These are phyloP conservation scores for Talaromyces funiculosus DNA, from an alignment of 2,329 filamentous ascomycete genomes.

Conservation along the genomic window DNA sequence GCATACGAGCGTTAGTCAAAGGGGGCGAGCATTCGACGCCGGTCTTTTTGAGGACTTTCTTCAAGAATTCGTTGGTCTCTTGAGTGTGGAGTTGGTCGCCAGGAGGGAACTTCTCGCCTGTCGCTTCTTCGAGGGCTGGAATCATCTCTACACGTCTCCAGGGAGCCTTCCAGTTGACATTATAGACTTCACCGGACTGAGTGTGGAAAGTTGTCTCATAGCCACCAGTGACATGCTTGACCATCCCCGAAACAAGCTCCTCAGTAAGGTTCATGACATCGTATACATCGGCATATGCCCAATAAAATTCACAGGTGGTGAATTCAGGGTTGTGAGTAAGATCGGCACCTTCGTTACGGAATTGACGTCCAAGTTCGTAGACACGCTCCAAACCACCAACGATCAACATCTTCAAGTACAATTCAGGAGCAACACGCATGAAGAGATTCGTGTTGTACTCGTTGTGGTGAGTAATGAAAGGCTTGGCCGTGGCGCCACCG, in stretches of 20 bases:
- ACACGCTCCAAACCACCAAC: slow-evolving; percentile 92
- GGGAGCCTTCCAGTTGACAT: slow-evolving; percentile 92
- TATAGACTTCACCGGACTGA: slow-evolving; percentile 76
- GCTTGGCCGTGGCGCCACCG: slow-evolving; percentile 90
- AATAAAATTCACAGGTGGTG: slow-evolving; percentile 96
- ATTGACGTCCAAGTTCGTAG: slow-evolving; percentile 92
- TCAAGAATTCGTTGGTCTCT: slow-evolving; percentile 85
- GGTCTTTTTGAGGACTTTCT: slow-evolving; percentile 76
- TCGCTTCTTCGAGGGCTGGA: slow-evolving; percentile 78
- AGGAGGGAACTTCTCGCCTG: slow-evolving; percentile 88
- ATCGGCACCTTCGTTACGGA: slow-evolving; percentile 88
- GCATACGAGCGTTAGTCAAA: slow-evolving; percentile 89
- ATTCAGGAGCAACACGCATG: slow-evolving; percentile 88
- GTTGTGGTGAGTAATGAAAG: slow-evolving; percentile 94
- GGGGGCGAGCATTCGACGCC: slow-evolving; percentile 86
- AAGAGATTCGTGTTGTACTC: slow-evolving; percentile 91
- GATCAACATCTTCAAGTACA: slow-evolving; percentile 94
- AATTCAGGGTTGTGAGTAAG: slow-evolving; percentile 98
- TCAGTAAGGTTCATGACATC: slow-evolving; percentile 89
- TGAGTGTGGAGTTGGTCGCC: slow-evolving; percentile 82
- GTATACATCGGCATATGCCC: slow-evolving; percentile 86
- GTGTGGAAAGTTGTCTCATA: slow-evolving; percentile 84
- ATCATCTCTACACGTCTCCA: slow-evolving; percentile 98
- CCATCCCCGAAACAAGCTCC: slow-evolving; percentile 82
- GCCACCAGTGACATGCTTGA: slow-evolving; percentile 80